These are phyloP conservation scores for Venturia pyrina DNA, from an alignment of 2,329 filamentous ascomycete species.

Conservation along the genomic window DNA sequence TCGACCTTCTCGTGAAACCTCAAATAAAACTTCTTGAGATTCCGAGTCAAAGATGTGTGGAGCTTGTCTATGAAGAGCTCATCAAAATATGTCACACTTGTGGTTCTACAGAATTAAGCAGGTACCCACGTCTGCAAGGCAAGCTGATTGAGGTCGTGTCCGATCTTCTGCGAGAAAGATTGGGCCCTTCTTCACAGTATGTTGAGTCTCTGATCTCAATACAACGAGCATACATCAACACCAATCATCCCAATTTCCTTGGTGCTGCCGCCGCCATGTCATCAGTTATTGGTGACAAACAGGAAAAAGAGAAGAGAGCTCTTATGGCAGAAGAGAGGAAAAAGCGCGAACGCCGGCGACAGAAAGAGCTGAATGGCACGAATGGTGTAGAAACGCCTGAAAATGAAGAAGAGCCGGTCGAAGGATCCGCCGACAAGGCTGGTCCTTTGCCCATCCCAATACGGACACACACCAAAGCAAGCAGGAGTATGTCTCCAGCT, in stretches of 20 bases:
- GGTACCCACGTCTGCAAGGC: slow-evolving; percentile 85
- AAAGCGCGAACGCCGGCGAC: slow-evolving; percentile 69
- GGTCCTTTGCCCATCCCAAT: slow-evolving; percentile 39
- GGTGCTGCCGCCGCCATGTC: slow-evolving; percentile 96
- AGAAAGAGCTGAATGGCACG: slow-evolving; percentile 69
- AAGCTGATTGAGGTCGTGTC: slow-evolving; percentile 98
- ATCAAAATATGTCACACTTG: slow-evolving; percentile 99
- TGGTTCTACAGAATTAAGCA: slow-evolving; percentile 83
- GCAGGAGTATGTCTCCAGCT: slow-evolving; percentile 74
- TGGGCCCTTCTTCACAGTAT: slow-evolving; percentile 81
- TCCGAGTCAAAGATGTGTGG: slow-evolving; percentile 90
- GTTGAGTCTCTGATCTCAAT: slow-evolving; percentile 97
- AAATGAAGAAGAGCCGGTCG: slow-evolving; percentile 49
- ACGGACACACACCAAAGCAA: slow-evolving; percentile 51
- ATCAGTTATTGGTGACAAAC: slow-evolving; percentile 86
- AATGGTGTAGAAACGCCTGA: slow-evolving; percentile 57
- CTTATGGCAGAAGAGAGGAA: slow-evolving; percentile 74
- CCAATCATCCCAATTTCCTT: slow-evolving; percentile 97
- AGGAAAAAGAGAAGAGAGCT: slow-evolving; percentile 82
- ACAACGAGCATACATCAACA: slow-evolving; percentile 97
- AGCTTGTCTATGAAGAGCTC: slow-evolving; percentile 95
- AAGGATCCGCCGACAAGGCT: slow-evolving; percentile 43
- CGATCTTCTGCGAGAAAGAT: slow-evolving; percentile 80
- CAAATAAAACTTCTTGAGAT: slow-evolving; percentile 96
- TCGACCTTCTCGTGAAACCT: slow-evolving; percentile 93